Base-by-base conservation (phyloP, 257 asterid genomes). In the Solanum gandarillasii region DNA sequence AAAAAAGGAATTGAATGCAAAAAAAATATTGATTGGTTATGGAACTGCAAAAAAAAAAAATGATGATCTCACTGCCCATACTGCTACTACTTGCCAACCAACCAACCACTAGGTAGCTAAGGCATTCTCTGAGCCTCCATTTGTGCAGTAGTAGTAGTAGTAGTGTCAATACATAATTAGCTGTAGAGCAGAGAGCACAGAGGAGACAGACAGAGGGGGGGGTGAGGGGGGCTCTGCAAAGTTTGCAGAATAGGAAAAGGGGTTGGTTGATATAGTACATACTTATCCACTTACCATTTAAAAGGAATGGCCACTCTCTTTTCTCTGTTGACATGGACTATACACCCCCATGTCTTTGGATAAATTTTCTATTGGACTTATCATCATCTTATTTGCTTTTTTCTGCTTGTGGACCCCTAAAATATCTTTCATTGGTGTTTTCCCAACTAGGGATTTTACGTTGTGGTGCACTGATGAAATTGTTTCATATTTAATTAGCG, bases 1-100 rank as follows among this genome's bases (percentile, higher is more conserved):
- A 11, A 41, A 41, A 36, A 74, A 10, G 41, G 46, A 83, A 87
- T 82, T 87, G 87, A 83, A 58, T 48, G 27, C 83, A 25, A 5
- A 67, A 71, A 46, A 34, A 74, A 72, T 34, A 78, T 84, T 89
- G 89, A 89, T 87, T 89, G 89, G 91, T 75, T 87, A 83, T 84
- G 87, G 72, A 84, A 87, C 83, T 52, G 87, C 76, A 65, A 23
- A 65, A 84, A n/a, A 84, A 21, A 23, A 43, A 39, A 6, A 84
- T 65, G 87, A 38, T 65, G 41, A 46, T 81, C 27, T 81, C 16
- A 85, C 3, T 67, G 81, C 39, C 84, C 81, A 84, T 84, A 36
- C 87, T 58, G 75, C 62, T 13, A 16, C 35, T 35, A 25, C 16
- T 62, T 65, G 87, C 87, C 60, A 60, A 20, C 39, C 21, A 58